These are phyloP conservation scores for Cylindrotheca closterium DNA, from an alignment of 108 stramenopile genomes.

Conservation along the genomic window DNA sequence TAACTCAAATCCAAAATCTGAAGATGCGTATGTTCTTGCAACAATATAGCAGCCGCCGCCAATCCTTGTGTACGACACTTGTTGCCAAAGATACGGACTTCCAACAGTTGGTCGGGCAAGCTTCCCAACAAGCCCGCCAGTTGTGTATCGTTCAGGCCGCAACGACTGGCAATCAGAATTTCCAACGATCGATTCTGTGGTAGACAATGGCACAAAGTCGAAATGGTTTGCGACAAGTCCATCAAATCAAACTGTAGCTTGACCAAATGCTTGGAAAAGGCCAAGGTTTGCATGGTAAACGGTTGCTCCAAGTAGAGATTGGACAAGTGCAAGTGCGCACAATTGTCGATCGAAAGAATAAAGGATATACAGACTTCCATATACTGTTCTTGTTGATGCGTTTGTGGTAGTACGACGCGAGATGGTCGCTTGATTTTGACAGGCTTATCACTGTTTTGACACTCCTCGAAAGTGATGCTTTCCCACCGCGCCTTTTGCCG, in stretches of 20 bases:
- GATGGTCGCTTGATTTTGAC: background rate
- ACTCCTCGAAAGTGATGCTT: conserved; percentile 24
- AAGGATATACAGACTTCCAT: background rate
- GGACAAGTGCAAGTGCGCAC: conserved; percentile 17
- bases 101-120: conserved; percentile 21
- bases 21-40: conserved; percentile 7
- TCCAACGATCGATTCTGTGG: conserved; percentile 14
- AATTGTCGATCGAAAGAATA: conserved; percentile 23
- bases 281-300: conserved; percentile 13
- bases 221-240: conserved; percentile 24
- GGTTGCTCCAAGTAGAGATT: conserved; percentile 8
- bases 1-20: conserved; percentile 29
- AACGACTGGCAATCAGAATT: conserved; percentile 27
- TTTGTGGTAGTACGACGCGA: background rate
- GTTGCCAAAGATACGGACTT: conserved; percentile 36
- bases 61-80: conserved; percentile 36
- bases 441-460: background rate
- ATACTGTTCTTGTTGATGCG: background rate
- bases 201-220: conserved; percentile 7
- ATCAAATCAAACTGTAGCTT: conserved; percentile 39
- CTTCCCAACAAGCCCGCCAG: conserved; percentile 10
- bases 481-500: conserved; percentile 44
- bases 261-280: conserved; percentile 16
- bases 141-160: conserved; percentile 30
- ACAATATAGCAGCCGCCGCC: conserved; percentile 4